Conservation (phyloP, 1,139 yeast species). For the Scheffersomyces titani region DNA sequence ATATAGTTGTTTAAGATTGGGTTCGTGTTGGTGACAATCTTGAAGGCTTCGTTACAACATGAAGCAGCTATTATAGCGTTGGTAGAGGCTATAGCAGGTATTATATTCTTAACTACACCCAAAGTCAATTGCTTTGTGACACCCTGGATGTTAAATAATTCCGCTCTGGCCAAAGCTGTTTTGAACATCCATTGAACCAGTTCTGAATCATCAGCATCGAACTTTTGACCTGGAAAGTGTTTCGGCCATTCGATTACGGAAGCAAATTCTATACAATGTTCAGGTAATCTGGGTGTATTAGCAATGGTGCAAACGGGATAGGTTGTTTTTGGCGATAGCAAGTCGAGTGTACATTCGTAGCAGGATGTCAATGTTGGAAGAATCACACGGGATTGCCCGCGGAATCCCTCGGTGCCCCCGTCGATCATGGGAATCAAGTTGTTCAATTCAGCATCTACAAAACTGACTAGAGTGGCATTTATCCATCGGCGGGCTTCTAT, state of each 20-base stretch:
- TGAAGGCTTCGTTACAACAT: constrained; percentile 86
- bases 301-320: constrained; percentile 95
- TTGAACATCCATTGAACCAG: constrained; percentile 69
- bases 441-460: constrained; percentile 58
- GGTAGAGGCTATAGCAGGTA: constrained; percentile 94
- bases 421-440: constrained; percentile 79
- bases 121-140: constrained; percentile 72
- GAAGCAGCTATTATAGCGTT: constrained; percentile 92
- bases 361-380: constrained; percentile 85
- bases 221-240: constrained; percentile 40
- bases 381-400: constrained; percentile 89
- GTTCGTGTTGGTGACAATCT: constrained; percentile 67
- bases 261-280: constrained; percentile 95
- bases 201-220: constrained; percentile 71
- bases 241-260: constrained; percentile 75
- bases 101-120: constrained; percentile 89
- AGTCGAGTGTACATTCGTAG: constrained; percentile 86
- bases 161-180: constrained; percentile 60
- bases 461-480: constrained; percentile 67
- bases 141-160: constrained; percentile 64
- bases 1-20: constrained; percentile 77
- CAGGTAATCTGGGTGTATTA: constrained; percentile 89
- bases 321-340: constrained; percentile 68
- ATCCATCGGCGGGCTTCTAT: constrained; percentile 94
- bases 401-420: constrained; percentile 95